Evolutionary conservation across 306 rosid species (phyloP), one percentile per base, ranked within the genome.

Genomic region (Begonia peltatifolia): DNA sequence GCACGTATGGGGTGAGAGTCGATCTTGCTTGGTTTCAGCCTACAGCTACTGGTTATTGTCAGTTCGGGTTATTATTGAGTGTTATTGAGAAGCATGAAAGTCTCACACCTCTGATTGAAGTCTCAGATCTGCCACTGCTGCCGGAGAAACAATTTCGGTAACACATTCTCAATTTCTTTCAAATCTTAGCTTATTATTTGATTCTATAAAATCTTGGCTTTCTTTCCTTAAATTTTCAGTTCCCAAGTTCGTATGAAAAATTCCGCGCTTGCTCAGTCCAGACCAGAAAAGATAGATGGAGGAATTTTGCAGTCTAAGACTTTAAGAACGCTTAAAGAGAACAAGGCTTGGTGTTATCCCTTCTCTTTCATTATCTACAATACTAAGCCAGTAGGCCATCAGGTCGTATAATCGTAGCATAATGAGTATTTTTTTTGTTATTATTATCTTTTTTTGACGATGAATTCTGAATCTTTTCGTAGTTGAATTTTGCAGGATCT

Each of bases 11-110:
- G 53, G 55, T 83, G 22, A 72, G 71, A 18, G 86, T 81, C 56
- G 84, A 83, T 71, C 94, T 90, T 63, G 86, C 87, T 15, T 83
- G 86, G 85, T 79, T 83, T 81, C 99, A 85, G 77, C 94, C 84
- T 44, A 86, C 99, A 47, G 87, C 95, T 14, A 78, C 95, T 42
- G 95, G 86, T 64, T 90, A 90, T 74, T 71, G 79, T 65, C 87
- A 86, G 57, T 86, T 78, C 62, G 99, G 99, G 53, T 69, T 90
- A 15, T 62, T 86, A 55, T 71, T 81, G 17, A 60, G 61, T 67
- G 79, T 87, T 55, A 41, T 59, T 13, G 77, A 71, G 68, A 75
- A 30, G 38, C 38, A 69, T 55, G 84, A 63, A 64, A 74, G 46
- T 56, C 52, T 55, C 62, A 51, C 60, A 12, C 55, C 67, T 55